Conservation (phyloP, 768 basidiomycete genomes). For the Suillus alpinus region DNA sequence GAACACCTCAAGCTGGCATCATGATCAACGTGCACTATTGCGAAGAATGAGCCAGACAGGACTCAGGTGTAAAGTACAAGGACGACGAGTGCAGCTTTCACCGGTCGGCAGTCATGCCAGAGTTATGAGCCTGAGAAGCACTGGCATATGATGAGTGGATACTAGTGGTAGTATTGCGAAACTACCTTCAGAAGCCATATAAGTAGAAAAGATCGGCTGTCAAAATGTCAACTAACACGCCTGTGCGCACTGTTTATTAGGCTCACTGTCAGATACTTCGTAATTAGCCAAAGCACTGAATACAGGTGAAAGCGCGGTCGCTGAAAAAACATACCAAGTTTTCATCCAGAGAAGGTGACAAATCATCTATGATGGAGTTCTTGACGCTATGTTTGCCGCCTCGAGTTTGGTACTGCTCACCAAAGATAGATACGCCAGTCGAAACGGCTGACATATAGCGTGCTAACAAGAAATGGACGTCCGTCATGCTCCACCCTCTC, state of each 20-base stretch:
- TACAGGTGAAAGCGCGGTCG: not conserved
- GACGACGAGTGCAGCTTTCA: not conserved
- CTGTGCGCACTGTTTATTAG: not conserved
- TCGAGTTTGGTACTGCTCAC: not conserved
- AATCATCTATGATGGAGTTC: not conserved
- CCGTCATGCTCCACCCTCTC: not conserved
- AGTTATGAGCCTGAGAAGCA: not conserved
- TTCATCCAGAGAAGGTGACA: not conserved
- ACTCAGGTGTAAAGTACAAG: no score
- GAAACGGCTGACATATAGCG: not conserved
- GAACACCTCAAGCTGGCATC: no score
- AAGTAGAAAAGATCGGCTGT: not conserved
- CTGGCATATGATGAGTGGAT: not conserved
- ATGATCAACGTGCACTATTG: no score
- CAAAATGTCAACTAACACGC: not conserved
- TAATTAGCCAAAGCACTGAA: not conserved
- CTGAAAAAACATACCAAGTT: not conserved
- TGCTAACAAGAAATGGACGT: not conserved
- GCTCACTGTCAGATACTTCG: not conserved
- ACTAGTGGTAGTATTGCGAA: not conserved
- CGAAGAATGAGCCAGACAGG: not conserved
- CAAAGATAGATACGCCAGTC: not conserved
- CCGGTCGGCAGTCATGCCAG: not conserved
- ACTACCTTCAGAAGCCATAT: not conserved
- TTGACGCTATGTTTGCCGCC: not conserved